Conservation (phyloP, 2,329 filamentous ascomycete species). For the Mariannaea sp. region DNA sequence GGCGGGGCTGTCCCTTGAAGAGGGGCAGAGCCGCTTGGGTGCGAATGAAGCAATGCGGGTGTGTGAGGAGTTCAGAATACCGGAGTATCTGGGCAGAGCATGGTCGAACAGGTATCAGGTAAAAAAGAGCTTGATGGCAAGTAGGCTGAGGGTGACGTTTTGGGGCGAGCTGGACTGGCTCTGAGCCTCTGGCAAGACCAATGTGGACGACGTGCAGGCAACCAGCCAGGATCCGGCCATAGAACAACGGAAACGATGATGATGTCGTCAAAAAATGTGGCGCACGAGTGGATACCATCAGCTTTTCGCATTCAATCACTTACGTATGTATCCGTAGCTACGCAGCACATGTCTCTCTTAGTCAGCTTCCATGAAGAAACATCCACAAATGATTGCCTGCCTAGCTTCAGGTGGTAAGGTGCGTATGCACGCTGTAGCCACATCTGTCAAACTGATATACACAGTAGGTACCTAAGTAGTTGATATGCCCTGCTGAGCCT, state of each 20-base stretch:
- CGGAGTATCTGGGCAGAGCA: neutral
- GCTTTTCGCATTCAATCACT: no score
- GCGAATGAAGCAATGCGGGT: no score
- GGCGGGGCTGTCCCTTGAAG: conserved; percentile 7
- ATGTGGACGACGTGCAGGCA: neutral
- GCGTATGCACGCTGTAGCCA: no score
- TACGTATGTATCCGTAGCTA: no score
- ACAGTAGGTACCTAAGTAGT: no score
- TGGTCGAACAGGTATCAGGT: conserved; percentile 1
- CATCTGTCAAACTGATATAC: no score
- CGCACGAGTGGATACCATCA: neutral
- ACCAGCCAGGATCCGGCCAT: neutral
- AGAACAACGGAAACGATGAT: conserved; percentile 1
- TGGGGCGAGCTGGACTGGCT: conserved; percentile 9
- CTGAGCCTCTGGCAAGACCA: neutral
- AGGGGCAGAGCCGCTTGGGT: conserved; percentile 4
- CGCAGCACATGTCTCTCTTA: no score
- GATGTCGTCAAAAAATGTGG: neutral
- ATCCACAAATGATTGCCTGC: no score
- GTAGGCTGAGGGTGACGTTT: conserved; percentile 15
- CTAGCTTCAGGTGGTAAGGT: no score
- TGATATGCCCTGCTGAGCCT: no score
- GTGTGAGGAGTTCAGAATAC: no score
- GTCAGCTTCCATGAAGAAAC: no score
- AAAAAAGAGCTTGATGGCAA: neutral